Conservation (phyloP, 805 yeast species). For the Ogataea pilisensis region DNA sequence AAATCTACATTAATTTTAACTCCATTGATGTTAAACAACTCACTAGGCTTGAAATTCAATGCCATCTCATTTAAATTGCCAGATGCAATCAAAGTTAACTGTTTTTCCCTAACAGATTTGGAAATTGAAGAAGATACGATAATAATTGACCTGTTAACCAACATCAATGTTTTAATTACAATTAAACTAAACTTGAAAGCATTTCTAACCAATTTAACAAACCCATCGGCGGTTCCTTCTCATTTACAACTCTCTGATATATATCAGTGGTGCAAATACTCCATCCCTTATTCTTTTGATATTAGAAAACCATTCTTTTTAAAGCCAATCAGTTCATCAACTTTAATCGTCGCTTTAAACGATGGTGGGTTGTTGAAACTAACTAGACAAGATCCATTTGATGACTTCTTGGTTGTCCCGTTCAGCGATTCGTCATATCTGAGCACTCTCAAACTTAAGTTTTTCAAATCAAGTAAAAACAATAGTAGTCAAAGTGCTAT, state of each 20-base stretch:
- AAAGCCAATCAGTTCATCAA: slow-evolving; percentile 39
- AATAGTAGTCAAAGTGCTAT: background rate
- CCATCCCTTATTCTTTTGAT: slow-evolving; percentile 64
- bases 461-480: slow-evolving; percentile 18
- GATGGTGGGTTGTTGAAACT: slow-evolving; percentile 78
- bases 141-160: slow-evolving; percentile 52
- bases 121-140: slow-evolving; percentile 28
- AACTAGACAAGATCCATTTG: slow-evolving; percentile 25
- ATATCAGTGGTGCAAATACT: slow-evolving; percentile 60
- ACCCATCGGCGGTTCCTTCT: slow-evolving; percentile 5
- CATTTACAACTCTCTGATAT: slow-evolving; percentile 29
- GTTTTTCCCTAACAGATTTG: slow-evolving; percentile 34
- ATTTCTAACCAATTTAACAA: slow-evolving; percentile 33
- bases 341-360: slow-evolving; percentile 54
- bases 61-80: slow-evolving; percentile 38
- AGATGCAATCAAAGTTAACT: slow-evolving; percentile 31
- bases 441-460: slow-evolving; percentile 27
- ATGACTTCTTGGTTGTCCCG: slow-evolving; percentile 21
- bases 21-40: slow-evolving; percentile 38
- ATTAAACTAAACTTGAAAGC: slow-evolving; percentile 39
- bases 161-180: slow-evolving; percentile 48
- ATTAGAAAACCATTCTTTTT: slow-evolving; percentile 53
- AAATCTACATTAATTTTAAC: slow-evolving; percentile 23
- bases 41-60: slow-evolving; percentile 33
- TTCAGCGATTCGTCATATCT: slow-evolving; percentile 54